Evolutionary conservation across 2,329 filamentous ascomycete species (phyloP).

Genomic region (Plectosphaerella sp.): DNA sequence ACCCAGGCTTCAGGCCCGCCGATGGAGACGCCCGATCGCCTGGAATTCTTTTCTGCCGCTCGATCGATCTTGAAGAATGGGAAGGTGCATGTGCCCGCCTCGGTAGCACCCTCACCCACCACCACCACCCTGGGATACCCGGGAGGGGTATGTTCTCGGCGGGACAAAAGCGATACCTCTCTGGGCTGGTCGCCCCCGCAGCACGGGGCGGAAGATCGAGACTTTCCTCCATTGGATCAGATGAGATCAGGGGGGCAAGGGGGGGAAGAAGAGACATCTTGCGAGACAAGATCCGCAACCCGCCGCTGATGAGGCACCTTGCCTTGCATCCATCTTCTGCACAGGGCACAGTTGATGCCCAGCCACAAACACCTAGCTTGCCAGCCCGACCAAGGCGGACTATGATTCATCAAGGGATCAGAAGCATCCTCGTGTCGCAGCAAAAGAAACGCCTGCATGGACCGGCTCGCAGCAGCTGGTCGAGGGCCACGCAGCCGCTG

Average conservation of each 20-base stretch:
- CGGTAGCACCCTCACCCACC: neutral
- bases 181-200: neutral
- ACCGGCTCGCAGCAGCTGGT: neutral
- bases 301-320: neutral
- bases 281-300: neutral
- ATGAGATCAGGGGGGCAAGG: neutral
- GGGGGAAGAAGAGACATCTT: neutral
- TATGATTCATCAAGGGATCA: neutral
- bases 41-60: neutral
- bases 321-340: neutral
- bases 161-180: too few relatives aligned
- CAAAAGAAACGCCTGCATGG: neutral
- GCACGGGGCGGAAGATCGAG: neutral
- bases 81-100: neutral
- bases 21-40: neutral
- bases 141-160: too few relatives aligned
- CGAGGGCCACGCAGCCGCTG: neutral
- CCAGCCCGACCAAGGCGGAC: neutral
- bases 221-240: neutral
- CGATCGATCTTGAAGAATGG: neutral
- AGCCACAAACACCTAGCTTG: neutral
- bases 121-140: neutral
- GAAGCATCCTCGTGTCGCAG: neutral
- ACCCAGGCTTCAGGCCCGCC: neutral
- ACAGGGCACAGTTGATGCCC: neutral